Percentiles rank a stretch among this genome's conserved stretches.
Evolutionary conservation across 2,329 filamentous ascomycete species (phyloP).

Genomic region (Elsinoe ampelina): DNA sequence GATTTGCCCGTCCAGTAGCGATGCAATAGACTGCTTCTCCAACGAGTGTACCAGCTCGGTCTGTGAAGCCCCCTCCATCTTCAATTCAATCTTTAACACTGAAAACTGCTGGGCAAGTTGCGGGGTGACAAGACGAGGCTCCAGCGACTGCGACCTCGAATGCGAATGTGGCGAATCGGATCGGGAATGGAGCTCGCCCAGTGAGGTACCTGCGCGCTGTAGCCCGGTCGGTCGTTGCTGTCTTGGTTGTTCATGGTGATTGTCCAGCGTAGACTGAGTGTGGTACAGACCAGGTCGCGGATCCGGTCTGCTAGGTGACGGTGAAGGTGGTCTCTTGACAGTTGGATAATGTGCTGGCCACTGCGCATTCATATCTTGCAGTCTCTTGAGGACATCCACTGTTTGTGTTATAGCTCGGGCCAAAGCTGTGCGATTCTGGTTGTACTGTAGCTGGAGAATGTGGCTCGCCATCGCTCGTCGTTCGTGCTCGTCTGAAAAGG

Average conservation of each 20-base stretch:
- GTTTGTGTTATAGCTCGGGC: slow-evolving; percentile 79
- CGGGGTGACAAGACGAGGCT: slow-evolving; percentile 78
- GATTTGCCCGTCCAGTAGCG: slow-evolving; percentile 87
- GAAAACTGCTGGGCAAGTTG: slow-evolving; percentile 96
- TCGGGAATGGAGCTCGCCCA: slow-evolving; percentile 49
- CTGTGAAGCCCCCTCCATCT: slow-evolving; percentile 77
- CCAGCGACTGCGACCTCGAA: slow-evolving; percentile 32
- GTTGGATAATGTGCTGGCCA: slow-evolving; percentile 97
- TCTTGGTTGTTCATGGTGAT: slow-evolving; percentile 34
- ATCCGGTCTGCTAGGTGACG: slow-evolving; percentile 36
- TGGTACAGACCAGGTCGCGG: slow-evolving; percentile 55
- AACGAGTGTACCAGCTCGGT: slow-evolving; percentile 87
- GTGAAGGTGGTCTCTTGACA: slow-evolving; percentile 50
- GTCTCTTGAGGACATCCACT: slow-evolving; percentile 68
- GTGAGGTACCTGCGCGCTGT: slow-evolving; percentile 62
- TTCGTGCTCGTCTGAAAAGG: slow-evolving; percentile 47
- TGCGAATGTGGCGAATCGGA: slow-evolving; percentile 52
- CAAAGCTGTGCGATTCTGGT: slow-evolving; percentile 80
- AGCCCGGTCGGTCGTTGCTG: slow-evolving; percentile 44
- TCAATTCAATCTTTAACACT: slow-evolving; percentile 86
- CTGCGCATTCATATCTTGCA: slow-evolving; percentile 79
- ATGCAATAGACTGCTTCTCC: slow-evolving; percentile 83
- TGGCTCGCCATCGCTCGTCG: slow-evolving; percentile 65
- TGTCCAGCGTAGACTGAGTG: slow-evolving; percentile 51
- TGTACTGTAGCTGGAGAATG: slow-evolving; percentile 89